phyloP scores from a whole-genome alignment of 108 stramenopile species.

The Cyclostephanos invisitatus region DNA sequence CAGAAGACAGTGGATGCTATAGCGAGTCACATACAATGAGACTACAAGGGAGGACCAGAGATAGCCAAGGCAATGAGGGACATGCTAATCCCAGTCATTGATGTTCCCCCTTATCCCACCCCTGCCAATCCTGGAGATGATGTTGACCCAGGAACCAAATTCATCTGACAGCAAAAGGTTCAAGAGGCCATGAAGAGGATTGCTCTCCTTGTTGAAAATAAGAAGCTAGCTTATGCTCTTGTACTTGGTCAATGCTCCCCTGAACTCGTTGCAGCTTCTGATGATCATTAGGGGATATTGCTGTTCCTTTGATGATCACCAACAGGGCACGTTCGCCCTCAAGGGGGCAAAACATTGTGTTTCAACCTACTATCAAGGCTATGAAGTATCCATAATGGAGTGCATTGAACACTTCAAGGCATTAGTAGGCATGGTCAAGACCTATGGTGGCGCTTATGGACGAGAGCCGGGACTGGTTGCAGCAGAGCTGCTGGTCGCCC shows the following conservation, averaged over 20 bases:
- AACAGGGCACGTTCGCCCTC: conserved; percentile 10
- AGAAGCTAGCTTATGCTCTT: background rate
- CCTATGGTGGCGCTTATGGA: conserved; percentile 5
- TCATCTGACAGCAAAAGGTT: background rate
- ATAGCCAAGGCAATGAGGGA: conserved; percentile 10
- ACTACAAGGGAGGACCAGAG: background rate
- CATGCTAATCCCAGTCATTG: background rate
- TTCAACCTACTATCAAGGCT: background rate
- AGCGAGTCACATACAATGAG: background rate
- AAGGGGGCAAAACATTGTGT: background rate
- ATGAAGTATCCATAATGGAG: background rate
- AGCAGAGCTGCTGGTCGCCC: background rate
- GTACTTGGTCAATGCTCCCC: background rate
- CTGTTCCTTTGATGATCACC: conserved; percentile 10
- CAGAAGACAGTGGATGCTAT: background rate
- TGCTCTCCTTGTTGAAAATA: background rate
- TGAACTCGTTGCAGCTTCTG: background rate
- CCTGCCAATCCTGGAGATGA: background rate
- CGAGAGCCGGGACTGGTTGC: background rate
- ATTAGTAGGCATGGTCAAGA: conserved; percentile 1
- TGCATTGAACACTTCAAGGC: conserved; percentile 2
- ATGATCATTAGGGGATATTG: conserved; percentile 9
- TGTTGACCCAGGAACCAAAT: background rate
- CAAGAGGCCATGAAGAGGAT: too few species aligned
- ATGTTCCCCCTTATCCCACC: background rate